Evolutionary conservation across 495 filamentous ascomycete genomes (phyloP).

Genomic region (Arthonia radiata): DNA sequence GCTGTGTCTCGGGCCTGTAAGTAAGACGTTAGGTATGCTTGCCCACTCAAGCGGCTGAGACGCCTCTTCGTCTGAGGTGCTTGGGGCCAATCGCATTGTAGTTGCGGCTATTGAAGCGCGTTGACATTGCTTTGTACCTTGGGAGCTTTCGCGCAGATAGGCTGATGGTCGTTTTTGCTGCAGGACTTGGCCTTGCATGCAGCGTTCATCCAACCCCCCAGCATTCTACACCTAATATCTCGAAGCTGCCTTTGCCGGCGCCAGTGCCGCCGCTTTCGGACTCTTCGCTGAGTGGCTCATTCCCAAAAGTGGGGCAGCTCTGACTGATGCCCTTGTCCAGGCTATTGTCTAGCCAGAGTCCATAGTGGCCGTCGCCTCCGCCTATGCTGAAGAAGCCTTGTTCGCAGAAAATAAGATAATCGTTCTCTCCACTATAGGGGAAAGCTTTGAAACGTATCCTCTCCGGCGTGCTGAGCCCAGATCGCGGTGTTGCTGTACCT

Average conservation of each 20-base stretch:
- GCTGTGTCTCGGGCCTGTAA: no score
- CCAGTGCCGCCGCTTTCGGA: no score
- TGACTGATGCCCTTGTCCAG: slow-evolving; percentile 68
- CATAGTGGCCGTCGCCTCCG: slow-evolving; percentile 76
- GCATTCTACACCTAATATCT: slow-evolving; percentile 71
- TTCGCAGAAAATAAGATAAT: slow-evolving; percentile 90
- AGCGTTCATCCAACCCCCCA: slow-evolving; percentile 84
- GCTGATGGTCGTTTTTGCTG: no score
- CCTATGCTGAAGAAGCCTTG: slow-evolving; percentile 61
- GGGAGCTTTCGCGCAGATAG: no score
- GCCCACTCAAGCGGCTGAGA: no score
- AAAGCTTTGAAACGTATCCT: slow-evolving; percentile 87
- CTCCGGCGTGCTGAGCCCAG: slow-evolving; percentile 23
- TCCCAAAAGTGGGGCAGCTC: slow-evolving; percentile 72
- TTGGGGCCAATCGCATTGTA: no score
- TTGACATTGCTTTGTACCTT: no score
- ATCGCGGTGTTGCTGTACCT: no score
- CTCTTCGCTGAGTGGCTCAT: slow-evolving; percentile 84
- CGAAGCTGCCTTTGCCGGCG: slow-evolving; percentile 87
- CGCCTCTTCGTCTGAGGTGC: no score
- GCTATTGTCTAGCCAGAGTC: slow-evolving; percentile 77
- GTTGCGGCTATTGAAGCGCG: no score
- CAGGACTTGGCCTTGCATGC: no score
- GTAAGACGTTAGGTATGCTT: no score
- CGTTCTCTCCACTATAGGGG: slow-evolving; percentile 84